Conservation (phyloP, 495 filamentous ascomycete species). For the Acidomyces sp. region DNA sequence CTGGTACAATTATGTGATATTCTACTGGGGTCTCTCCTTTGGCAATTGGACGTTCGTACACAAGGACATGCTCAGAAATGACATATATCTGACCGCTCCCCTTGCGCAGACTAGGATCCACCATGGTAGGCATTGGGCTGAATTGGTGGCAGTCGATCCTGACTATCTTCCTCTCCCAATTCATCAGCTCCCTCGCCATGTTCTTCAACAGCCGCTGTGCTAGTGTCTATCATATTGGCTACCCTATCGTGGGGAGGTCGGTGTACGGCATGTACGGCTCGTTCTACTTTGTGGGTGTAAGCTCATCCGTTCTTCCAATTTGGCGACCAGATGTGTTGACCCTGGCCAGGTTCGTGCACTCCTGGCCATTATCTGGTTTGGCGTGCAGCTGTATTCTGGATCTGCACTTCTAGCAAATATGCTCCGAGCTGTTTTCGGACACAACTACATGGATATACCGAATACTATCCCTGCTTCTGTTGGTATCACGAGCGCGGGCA, state of each 20-base stretch:
- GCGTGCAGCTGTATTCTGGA: conserved; percentile 24
- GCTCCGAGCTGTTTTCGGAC: conserved; percentile 25
- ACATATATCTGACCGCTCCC: too few species aligned
- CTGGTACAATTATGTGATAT: conserved; percentile 33
- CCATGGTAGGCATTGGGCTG: conserved; percentile 33
- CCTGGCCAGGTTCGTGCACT: not conserved
- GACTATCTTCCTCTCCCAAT: conserved; percentile 32
- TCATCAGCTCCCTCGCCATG: conserved; percentile 33
- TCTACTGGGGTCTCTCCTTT: conserved; percentile 32
- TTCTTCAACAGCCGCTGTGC: conserved; percentile 30
- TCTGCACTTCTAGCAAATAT: conserved; percentile 26
- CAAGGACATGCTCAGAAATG: too few species aligned
- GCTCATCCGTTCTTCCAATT: conserved; percentile 25
- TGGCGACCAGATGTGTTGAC: too few species aligned
- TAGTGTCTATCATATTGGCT: conserved; percentile 32
- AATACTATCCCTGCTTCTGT: conserved; percentile 34
- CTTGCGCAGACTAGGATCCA: conserved; percentile 28
- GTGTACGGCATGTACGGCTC: conserved; percentile 31
- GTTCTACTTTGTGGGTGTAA: conserved; percentile 23
- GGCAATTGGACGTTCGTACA: conserved; percentile 37
- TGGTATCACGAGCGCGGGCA: conserved; percentile 51
- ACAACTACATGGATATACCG: conserved; percentile 26
- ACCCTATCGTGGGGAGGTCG: conserved; percentile 26
- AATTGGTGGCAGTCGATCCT: conserved; percentile 37
- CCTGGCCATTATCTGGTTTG: conserved; percentile 29